Evolutionary conservation across 2,329 filamentous ascomycete genomes (phyloP).

Genomic region (Fusarium secorum): DNA sequence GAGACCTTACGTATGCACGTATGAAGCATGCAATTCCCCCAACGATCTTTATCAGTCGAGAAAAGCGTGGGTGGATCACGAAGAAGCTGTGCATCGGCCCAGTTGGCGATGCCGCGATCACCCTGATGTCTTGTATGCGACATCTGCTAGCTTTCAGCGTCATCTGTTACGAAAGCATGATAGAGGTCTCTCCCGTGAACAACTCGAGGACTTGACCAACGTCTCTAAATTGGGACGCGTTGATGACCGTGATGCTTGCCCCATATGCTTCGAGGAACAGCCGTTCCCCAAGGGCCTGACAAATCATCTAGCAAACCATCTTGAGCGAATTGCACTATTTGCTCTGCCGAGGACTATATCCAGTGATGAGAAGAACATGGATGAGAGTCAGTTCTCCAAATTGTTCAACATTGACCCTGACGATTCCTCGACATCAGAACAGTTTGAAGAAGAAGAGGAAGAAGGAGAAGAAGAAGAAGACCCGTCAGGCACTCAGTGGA

Average conservation of each 20-base stretch:
- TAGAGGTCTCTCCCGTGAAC: accelerated
- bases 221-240: background rate
- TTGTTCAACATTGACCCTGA: background rate
- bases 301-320: background rate
- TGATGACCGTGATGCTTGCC: background rate
- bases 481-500: accelerated
- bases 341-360: accelerated
- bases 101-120: background rate
- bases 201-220: accelerated
- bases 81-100: background rate
- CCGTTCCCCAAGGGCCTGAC: background rate
- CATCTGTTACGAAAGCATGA: background rate
- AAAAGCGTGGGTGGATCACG: background rate
- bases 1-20: background rate
- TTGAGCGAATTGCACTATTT: background rate
- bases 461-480: background rate
- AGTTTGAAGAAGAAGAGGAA: background rate
- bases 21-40: accelerated
- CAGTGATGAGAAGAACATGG: accelerated
- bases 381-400: accelerated
- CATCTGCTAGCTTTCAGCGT: accelerated
- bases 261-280: background rate
- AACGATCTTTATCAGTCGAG: background rate
- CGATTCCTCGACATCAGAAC: accelerated
- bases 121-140: accelerated